These are phyloP conservation scores for Fusarium solani-melongenae DNA, from an alignment of 2,329 filamentous ascomycete genomes.

Conservation along the genomic window DNA sequence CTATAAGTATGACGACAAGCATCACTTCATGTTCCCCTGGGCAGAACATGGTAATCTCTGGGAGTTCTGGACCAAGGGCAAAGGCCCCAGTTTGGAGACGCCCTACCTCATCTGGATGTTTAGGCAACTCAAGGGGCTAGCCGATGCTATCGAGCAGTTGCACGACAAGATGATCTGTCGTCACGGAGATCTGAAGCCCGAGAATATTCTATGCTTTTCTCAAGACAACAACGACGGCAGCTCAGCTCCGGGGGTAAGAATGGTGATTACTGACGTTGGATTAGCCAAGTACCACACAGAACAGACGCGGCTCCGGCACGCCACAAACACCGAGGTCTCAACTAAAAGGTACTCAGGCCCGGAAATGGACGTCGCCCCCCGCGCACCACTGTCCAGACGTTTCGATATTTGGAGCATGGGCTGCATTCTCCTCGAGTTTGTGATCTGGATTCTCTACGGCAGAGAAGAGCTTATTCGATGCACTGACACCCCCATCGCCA, in stretches of 20 bases:
- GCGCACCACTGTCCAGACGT: neutral
- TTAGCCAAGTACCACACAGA: neutral
- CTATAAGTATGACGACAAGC: neutral
- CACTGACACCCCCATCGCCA: too few relatives aligned
- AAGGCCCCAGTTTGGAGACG: neutral
- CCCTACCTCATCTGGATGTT: neutral
- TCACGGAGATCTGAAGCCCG: neutral
- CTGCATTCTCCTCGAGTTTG: neutral
- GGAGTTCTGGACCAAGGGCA: neutral
- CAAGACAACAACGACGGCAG: neutral
- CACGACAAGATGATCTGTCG: neutral
- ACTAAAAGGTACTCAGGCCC: neutral
- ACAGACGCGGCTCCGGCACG: neutral
- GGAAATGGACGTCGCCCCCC: neutral
- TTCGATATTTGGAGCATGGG: neutral
- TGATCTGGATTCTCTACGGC: neutral
- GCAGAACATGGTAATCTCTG: neutral
- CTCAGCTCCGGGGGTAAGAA: neutral
- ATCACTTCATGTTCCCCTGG: neutral
- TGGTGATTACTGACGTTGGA: neutral
- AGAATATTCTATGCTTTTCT: neutral
- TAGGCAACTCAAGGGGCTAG: neutral
- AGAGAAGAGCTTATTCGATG: neutral
- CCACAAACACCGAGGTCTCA: neutral
- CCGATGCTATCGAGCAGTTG: neutral